phyloP scores from a whole-genome alignment of 768 basidiomycete species.

The Boletellus sp. region DNA sequence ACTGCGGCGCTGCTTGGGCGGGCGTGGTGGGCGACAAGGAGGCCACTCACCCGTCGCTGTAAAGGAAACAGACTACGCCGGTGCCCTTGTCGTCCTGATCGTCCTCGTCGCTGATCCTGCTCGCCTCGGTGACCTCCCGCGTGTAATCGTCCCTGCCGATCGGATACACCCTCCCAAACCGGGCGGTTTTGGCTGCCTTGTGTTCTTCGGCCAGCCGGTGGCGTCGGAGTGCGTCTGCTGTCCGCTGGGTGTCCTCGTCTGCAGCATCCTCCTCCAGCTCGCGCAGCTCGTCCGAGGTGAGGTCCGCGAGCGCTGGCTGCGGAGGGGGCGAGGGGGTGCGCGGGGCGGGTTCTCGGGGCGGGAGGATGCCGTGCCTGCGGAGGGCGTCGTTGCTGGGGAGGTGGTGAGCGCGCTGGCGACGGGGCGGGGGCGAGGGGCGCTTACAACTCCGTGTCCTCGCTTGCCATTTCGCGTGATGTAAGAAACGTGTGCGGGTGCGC shows the following conservation, averaged over 20 bases:
- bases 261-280: constrained; percentile 69
- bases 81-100: constrained; percentile 73
- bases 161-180: constrained; percentile 83
- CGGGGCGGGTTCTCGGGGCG: constrained; percentile 64
- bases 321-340: constrained; percentile 79
- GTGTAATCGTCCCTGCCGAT: constrained; percentile 94
- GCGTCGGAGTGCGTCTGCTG: constrained; percentile 62
- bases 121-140: constrained; percentile 91
- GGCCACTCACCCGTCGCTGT: constrained; percentile 83
- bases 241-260: constrained; percentile 73
- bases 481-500: background rate
- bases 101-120: constrained; percentile 61
- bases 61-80: constrained; percentile 90
- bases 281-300: constrained; percentile 57
- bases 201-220: constrained; percentile 64
- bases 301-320: constrained; percentile 67
- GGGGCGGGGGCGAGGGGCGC: constrained; percentile 23
- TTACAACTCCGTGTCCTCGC: constrained; percentile 97
- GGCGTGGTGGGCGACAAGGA: background rate
- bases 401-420: background rate
- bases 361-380: constrained; percentile 88
- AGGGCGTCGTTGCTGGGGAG: constrained; percentile 89
- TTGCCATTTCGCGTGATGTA: too few species aligned
- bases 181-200: constrained; percentile 52
- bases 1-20: constrained; percentile 37